Percentiles rank a stretch among this genome's conserved stretches.
Evolutionary conservation across 345 rosid genomes (phyloP).

Genomic region (Rhodamnia argentea): DNA sequence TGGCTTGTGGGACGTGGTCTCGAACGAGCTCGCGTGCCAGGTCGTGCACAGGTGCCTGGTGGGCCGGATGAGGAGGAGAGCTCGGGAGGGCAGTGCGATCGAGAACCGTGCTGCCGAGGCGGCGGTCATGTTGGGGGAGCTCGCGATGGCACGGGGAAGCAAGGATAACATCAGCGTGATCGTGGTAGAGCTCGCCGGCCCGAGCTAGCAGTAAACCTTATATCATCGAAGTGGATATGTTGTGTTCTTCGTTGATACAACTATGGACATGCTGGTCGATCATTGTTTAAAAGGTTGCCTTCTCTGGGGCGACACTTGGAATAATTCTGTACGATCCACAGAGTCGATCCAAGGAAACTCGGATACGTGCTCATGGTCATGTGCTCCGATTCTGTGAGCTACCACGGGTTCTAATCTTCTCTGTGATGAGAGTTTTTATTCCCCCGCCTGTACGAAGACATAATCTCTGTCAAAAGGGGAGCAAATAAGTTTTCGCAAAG

Average conservation of each 20-base stretch:
- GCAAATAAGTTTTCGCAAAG: neutral
- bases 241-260: neutral
- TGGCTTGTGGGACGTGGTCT: conserved; percentile 69
- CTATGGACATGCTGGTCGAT: neutral
- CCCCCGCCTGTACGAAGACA: neutral
- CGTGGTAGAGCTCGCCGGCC: conserved; percentile 31
- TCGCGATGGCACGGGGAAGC: conserved; percentile 32
- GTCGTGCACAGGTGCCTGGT: conserved; percentile 46
- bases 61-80: conserved; percentile 20
- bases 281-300: neutral
- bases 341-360: neutral
- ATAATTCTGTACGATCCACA: neutral
- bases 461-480: neutral
- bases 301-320: neutral
- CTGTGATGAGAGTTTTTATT: neutral
- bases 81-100: neutral
- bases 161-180: conserved; percentile 29
- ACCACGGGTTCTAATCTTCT: neutral
- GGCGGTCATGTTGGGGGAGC: conserved; percentile 13
- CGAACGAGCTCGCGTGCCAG: conserved; percentile 54
- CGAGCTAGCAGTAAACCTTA: neutral
- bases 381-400: neutral
- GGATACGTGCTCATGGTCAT: neutral
- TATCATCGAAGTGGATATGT: neutral
- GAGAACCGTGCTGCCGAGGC: conserved; percentile 20